phyloP scores from a whole-genome alignment of 306 rosid species.

The Arachis stenosperma region DNA sequence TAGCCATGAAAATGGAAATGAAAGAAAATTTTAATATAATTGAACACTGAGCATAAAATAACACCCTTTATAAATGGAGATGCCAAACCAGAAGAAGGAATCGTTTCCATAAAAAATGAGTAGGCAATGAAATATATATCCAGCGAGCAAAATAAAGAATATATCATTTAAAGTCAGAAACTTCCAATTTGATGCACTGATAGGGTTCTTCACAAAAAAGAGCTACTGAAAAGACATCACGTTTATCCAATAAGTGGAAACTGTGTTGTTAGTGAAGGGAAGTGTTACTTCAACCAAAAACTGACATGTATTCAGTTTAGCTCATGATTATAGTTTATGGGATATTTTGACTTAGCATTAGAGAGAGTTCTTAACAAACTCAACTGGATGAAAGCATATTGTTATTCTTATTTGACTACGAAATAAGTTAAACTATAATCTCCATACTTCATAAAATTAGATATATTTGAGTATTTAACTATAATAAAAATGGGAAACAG shows the following conservation, averaged over 20 bases:
- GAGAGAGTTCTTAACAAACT: slow-evolving; percentile 7
- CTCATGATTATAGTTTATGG: slow-evolving; percentile 8
- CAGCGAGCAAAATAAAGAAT: slow-evolving; percentile 10
- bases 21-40: not conserved
- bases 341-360: slow-evolving; percentile 1
- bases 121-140: slow-evolving; percentile 7
- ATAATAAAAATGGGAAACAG: slow-evolving; percentile 17
- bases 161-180: slow-evolving; percentile 7
- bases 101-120: slow-evolving; percentile 4
- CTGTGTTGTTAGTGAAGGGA: not conserved
- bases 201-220: not conserved
- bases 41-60: slow-evolving; percentile 1
- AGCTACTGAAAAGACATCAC: slow-evolving; percentile 24
- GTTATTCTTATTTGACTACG: not conserved
- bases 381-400: slow-evolving; percentile 14
- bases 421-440: slow-evolving; percentile 17
- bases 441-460: not conserved
- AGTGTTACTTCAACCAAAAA: slow-evolving; percentile 20
- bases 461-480: slow-evolving; percentile 11
- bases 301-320: slow-evolving; percentile 5
- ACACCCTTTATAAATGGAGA: slow-evolving; percentile 26
- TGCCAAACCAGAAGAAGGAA: slow-evolving; percentile 8
- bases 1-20: not conserved
- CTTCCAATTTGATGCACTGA: slow-evolving; percentile 3
- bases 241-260: slow-evolving; percentile 17